phyloP scores from a whole-genome alignment of 179 eudicot genomes.

The Vitellaria paradoxa region DNA sequence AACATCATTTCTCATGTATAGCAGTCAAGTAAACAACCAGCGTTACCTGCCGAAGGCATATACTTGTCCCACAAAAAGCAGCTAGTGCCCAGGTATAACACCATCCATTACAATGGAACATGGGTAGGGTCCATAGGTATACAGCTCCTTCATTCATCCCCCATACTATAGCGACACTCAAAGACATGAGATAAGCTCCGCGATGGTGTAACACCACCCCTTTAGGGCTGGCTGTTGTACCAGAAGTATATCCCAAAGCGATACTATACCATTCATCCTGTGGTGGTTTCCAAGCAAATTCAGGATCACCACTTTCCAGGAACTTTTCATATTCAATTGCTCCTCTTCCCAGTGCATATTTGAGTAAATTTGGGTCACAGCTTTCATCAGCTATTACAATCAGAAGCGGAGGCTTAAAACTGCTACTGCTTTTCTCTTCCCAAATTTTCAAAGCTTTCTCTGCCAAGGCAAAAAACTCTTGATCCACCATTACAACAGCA shows the following conservation, averaged over 20 bases:
- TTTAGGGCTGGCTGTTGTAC: constrained; percentile 96
- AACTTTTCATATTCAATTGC: constrained; percentile 84
- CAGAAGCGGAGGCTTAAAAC: constrained; percentile 62
- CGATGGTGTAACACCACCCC: constrained; percentile 94
- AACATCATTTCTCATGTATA: not conserved
- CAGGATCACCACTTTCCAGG: constrained; percentile 74
- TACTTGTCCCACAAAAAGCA: constrained; percentile 87
- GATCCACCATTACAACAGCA: constrained; percentile 80
- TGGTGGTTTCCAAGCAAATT: constrained; percentile 82
- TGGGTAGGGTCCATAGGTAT: constrained; percentile 91
- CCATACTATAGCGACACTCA: constrained; percentile 73
- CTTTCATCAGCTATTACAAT: constrained; percentile 77
- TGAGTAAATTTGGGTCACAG: constrained; percentile 68
- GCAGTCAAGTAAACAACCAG: not conserved
- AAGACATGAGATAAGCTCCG: constrained; percentile 86
- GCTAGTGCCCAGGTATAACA: constrained; percentile 94
- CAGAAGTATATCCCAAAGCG: constrained; percentile 89
- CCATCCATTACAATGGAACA: constrained; percentile 99
- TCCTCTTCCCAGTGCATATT: constrained; percentile 67
- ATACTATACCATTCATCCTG: constrained; percentile 97
- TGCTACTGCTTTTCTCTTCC: constrained; percentile 43
- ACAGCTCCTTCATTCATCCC: constrained; percentile 80
- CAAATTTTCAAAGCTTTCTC: constrained; percentile 78
- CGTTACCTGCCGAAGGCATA: constrained; percentile 93
- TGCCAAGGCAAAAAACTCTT: constrained; percentile 76